Evolutionary conservation across 1,139 yeast genomes (phyloP).

Genomic region (Geotrichum candidum): DNA sequence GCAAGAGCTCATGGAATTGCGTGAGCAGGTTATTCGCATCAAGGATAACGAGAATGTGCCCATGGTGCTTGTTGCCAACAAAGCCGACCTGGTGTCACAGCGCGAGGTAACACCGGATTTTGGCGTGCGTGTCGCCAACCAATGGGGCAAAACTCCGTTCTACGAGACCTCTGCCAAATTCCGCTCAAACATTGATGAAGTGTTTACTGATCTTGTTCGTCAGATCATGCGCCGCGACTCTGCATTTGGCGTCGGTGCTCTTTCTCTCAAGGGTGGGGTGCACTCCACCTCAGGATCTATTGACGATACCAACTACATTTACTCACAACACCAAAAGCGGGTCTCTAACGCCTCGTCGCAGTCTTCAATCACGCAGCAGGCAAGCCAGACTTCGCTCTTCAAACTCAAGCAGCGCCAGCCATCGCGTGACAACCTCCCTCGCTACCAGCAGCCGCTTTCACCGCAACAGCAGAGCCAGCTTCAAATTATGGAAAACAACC

Average conservation of each 20-base stretch:
- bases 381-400: slow-evolving; percentile 5
- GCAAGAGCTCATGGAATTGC: slow-evolving; percentile 69
- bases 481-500: not conserved
- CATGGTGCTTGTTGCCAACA: slow-evolving; percentile 41
- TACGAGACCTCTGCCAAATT: slow-evolving; percentile 75
- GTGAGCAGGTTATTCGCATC: slow-evolving; percentile 86
- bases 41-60: slow-evolving; percentile 50
- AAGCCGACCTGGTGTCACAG: slow-evolving; percentile 67
- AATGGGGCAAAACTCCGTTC: slow-evolving; percentile 91
- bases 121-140: slow-evolving; percentile 63
- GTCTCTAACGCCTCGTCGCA: slow-evolving; percentile 3
- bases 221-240: slow-evolving; percentile 44
- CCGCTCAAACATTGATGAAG: slow-evolving; percentile 80
- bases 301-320: slow-evolving; percentile 12
- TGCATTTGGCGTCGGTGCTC: slow-evolving; percentile 20
- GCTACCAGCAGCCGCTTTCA: slow-evolving; percentile 8
- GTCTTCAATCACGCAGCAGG: not conserved
- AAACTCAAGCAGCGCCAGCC: slow-evolving; percentile 6
- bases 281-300: slow-evolving; percentile 16
- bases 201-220: slow-evolving; percentile 79
- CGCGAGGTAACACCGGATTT: slow-evolving; percentile 40
- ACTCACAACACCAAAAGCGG: slow-evolving; percentile 6
- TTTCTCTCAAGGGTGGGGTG: not conserved
- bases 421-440: slow-evolving; percentile 9
- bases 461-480: slow-evolving; percentile 5